Conservation (phyloP, 495 filamentous ascomycete species). For the Penicillium subrubescens region DNA sequence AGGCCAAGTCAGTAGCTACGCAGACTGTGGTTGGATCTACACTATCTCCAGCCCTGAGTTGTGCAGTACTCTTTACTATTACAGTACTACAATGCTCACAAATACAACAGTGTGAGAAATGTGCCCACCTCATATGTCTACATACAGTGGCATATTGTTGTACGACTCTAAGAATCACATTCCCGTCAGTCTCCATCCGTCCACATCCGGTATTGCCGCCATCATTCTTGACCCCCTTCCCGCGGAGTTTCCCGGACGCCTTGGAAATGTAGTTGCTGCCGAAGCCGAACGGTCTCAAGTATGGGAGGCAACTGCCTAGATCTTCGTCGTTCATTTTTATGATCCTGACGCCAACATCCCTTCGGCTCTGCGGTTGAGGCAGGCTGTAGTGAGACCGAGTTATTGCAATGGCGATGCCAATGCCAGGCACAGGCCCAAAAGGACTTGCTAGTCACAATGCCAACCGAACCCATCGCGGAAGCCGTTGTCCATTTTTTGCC, state of each 20-base stretch:
- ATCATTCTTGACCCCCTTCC: slow-evolving; percentile 7
- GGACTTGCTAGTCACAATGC: slow-evolving; percentile 17
- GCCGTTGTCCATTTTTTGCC: neutral
- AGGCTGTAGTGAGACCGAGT: neutral
- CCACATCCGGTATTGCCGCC: slow-evolving; percentile 27
- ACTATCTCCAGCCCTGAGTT: neutral
- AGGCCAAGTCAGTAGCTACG: neutral
- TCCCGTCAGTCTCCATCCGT: slow-evolving; percentile 19
- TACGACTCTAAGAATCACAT: slow-evolving; percentile 16
- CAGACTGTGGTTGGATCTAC: neutral
- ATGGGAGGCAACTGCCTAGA: slow-evolving; percentile 4
- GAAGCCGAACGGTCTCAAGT: slow-evolving; percentile 18
- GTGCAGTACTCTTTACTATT: neutral
- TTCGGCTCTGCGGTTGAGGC: slow-evolving; percentile 5
- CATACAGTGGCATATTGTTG: neutral
- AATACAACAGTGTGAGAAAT: neutral
- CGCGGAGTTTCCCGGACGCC: slow-evolving; percentile 1
- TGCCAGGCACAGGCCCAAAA: slow-evolving; percentile 26
- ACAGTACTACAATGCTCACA: neutral
- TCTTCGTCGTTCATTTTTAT: neutral
- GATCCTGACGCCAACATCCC: neutral
- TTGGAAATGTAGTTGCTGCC: neutral
- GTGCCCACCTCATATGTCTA: neutral
- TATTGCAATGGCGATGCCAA: neutral
- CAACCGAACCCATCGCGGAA: slow-evolving; percentile 13